Conservation (phyloP, 805 yeast genomes). For the Wickerhamiella cacticola region DNA sequence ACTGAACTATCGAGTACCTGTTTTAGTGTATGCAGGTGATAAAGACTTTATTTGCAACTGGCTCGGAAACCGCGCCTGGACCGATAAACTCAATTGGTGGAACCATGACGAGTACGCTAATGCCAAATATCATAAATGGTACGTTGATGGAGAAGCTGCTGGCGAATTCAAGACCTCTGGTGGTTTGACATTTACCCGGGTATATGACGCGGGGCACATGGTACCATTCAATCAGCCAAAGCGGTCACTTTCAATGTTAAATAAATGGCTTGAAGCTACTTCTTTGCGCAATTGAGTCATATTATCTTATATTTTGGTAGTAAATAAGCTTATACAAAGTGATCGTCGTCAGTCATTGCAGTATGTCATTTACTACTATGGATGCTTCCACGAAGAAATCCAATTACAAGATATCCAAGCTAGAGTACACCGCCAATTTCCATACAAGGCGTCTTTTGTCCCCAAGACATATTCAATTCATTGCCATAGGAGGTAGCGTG, state of each 20-base stretch:
- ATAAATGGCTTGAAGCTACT: conserved; percentile 64
- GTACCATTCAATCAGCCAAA: conserved; percentile 86
- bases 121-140: conserved; percentile 30
- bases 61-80: conserved; percentile 89
- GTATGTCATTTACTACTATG: background rate
- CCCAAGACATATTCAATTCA: conserved; percentile 32
- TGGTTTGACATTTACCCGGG: conserved; percentile 66
- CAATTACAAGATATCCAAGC: background rate
- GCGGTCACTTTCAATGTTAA: conserved; percentile 64
- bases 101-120: conserved; percentile 42
- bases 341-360: background rate
- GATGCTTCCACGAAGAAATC: background rate
- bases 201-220: conserved; percentile 92
- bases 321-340: too few relatives aligned
- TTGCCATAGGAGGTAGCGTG: conserved; percentile 24
- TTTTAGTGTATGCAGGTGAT: conserved; percentile 88
- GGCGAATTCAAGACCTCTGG: conserved; percentile 70
- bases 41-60: conserved; percentile 94
- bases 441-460: background rate
- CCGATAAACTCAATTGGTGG: conserved; percentile 56
- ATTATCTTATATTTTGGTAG: background rate
- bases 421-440: background rate
- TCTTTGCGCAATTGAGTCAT: too few relatives aligned
- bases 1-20: conserved; percentile 64
- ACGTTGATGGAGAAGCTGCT: conserved; percentile 34